Conservation (phyloP, 2,329 filamentous ascomycete genomes). For the Diaporthe velutina region DNA sequence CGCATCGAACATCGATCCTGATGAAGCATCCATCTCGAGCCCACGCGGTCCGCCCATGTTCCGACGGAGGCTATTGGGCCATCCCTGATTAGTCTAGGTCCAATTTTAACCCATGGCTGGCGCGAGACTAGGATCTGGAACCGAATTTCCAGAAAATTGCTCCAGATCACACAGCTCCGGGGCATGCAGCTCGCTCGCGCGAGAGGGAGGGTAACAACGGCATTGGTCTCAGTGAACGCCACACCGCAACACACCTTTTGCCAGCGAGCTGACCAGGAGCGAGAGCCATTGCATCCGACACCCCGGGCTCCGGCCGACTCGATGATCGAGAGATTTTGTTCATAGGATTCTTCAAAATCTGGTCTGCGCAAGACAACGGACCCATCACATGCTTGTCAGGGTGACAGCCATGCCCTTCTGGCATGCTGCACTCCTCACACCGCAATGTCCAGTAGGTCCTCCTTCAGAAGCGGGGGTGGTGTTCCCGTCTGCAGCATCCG, state of each 20-base stretch:
- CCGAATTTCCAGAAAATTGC: constrained; percentile 33
- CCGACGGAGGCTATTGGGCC: constrained; percentile 32
- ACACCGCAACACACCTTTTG: constrained; percentile 28
- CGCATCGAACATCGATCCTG: constrained; percentile 24
- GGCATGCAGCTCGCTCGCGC: constrained; percentile 17
- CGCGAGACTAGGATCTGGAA: constrained; percentile 39
- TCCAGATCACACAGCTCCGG: constrained; percentile 33
- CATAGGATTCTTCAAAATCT: background rate
- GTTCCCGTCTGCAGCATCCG: constrained; percentile 13
- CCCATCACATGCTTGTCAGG: constrained; percentile 15
- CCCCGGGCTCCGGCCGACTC: constrained; percentile 13
- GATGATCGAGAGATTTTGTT: background rate
- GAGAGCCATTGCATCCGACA: constrained; percentile 5
- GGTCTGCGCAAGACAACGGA: constrained; percentile 10
- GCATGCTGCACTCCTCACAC: constrained; percentile 29
- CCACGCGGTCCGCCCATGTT: constrained; percentile 25
- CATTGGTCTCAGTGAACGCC: constrained; percentile 33
- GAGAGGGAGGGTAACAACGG: constrained; percentile 26
- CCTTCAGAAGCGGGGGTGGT: constrained; percentile 24
- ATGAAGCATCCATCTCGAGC: constrained; percentile 27
- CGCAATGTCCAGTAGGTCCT: constrained; percentile 23
- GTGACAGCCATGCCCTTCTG: constrained; percentile 5
- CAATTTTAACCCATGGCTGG: constrained; percentile 35
- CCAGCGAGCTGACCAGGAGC: constrained; percentile 13
- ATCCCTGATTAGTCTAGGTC: constrained; percentile 33